phyloP scores from a whole-genome alignment of 2,329 filamentous ascomycete genomes.

The Chaetomiaceae sp. region DNA sequence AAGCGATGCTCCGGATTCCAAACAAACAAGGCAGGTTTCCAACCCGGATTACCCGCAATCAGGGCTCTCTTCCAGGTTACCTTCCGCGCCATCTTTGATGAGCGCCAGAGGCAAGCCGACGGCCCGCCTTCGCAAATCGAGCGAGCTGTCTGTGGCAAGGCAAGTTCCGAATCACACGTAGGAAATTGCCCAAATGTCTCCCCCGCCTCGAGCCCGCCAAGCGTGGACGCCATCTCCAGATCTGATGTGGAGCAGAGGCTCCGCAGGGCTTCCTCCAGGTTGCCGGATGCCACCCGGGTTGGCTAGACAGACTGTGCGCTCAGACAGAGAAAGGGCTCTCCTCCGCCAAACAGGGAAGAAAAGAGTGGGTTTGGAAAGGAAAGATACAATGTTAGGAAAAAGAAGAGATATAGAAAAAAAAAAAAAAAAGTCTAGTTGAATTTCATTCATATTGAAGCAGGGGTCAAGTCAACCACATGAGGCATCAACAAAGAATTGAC shows the following conservation, averaged over 20 bases:
- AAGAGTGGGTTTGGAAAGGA: too few species aligned
- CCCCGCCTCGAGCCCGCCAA: not conserved
- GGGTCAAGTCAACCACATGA: too few species aligned
- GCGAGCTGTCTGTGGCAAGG: not conserved
- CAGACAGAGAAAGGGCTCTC: too few species aligned
- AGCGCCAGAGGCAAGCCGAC: not conserved
- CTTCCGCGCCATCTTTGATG: not conserved
- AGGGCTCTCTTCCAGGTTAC: not conserved
- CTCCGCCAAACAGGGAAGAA: too few species aligned
- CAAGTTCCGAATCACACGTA: not conserved
- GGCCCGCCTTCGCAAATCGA: not conserved
- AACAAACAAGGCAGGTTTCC: not conserved
- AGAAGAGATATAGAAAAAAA: too few species aligned
- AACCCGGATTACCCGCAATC: not conserved
- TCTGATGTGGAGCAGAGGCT: conserved; percentile 4
- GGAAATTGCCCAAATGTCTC: not conserved
- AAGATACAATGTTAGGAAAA: too few species aligned
- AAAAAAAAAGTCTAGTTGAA: too few species aligned
- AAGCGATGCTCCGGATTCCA: not conserved
- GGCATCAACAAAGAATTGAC: too few species aligned
- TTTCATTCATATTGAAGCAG: too few species aligned
- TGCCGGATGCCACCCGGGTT: too few species aligned
- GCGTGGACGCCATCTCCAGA: conserved; percentile 2
- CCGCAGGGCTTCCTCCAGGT: too few species aligned
- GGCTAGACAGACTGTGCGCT: not conserved